Base-by-base conservation (phyloP, 345 rosid genomes). In the Melastoma malabathricum region DNA sequence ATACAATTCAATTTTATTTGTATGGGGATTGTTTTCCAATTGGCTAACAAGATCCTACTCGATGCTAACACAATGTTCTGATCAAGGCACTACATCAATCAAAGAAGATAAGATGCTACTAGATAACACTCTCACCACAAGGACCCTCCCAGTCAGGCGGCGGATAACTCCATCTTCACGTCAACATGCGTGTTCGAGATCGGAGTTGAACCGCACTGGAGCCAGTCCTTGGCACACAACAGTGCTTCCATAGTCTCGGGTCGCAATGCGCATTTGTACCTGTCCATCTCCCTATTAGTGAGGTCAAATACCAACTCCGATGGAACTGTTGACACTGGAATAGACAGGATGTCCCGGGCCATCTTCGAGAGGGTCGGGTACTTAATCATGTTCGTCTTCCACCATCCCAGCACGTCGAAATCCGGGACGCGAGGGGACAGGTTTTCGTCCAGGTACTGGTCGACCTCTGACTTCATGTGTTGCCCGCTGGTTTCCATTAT, bases 181-280 rank as follows among this genome's bases (percentile, higher is more conserved):
- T 50, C 15, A 13, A 71, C 81, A n/a, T n/a, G n/a, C n/a, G n/a
- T n/a, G 54, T 59, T 74, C 8, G 84, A 67, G 44, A 48, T 50
- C 25, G 62, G 79, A 1, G 64, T 43, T 19, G 66, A 45, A 27
- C 75, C 73, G 41, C 63, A 59, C 57, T 68, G 86, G 51, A 86
- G 73, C 96, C 98, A 86, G 19, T 86, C 92, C 80, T 77, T 90
- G 10, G 86, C 84, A 38, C 98, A 90, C 12, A 90, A 65, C 47
- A 86, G 77, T 50, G 98, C 96, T 65, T 90, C 96, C 55, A 90
- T 76, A 0, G 94, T 90, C 63, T 90, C 96, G 2, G 92, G 96
- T 54, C 94, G 65, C 66, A 83, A 65, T 5, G 90, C 76, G 43
- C 83, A 71, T 66, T 86, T 59, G 62, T 90, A 86, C 57, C 41